phyloP scores from a whole-genome alignment of 768 basidiomycete species.

The Tylopilus sp. region DNA sequence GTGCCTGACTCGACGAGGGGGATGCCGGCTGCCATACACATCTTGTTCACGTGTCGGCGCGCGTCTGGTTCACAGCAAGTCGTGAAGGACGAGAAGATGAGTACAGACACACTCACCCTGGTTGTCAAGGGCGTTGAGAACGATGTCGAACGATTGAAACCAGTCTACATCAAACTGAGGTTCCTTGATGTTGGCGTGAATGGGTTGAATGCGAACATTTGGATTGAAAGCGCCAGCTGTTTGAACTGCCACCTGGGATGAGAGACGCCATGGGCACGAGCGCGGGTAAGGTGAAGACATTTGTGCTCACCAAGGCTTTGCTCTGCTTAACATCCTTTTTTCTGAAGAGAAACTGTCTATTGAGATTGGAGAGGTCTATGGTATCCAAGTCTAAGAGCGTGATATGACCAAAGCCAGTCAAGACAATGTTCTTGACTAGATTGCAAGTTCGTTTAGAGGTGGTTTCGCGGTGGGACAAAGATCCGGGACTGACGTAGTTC shows the following conservation, averaged over 20 bases:
- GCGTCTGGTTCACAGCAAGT: slow-evolving; percentile 57
- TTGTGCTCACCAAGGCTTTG: slow-evolving; percentile 73
- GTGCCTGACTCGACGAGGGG: slow-evolving; percentile 96
- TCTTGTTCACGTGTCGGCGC: slow-evolving; percentile 91
- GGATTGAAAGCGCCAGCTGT: slow-evolving; percentile 86
- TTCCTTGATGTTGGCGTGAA: slow-evolving; percentile 96
- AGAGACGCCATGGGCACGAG: neutral
- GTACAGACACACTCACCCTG: slow-evolving; percentile 56
- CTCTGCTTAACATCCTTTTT: slow-evolving; percentile 98
- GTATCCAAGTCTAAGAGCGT: slow-evolving; percentile 96
- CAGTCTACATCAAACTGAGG: slow-evolving; percentile 83
- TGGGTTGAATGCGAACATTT: slow-evolving; percentile 78
- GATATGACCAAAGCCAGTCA: slow-evolving; percentile 90
- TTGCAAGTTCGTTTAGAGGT: neutral
- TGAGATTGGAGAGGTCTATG: slow-evolving; percentile 96
- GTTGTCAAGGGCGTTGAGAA: slow-evolving; percentile 95
- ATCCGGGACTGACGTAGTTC: slow-evolving; percentile 70
- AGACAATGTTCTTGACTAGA: slow-evolving; percentile 91
- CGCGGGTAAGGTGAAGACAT: neutral
- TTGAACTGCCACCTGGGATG: slow-evolving; percentile 68
- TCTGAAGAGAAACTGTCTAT: slow-evolving; percentile 93
- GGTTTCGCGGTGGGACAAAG: neutral
- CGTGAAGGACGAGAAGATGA: neutral
- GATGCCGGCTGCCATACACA: slow-evolving; percentile 91
- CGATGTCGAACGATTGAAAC: slow-evolving; percentile 89